Evolutionary conservation across 129 eudicot species (phyloP), one percentile per base, ranked within the genome.

Genomic region (Centaurea solstitialis): DNA sequence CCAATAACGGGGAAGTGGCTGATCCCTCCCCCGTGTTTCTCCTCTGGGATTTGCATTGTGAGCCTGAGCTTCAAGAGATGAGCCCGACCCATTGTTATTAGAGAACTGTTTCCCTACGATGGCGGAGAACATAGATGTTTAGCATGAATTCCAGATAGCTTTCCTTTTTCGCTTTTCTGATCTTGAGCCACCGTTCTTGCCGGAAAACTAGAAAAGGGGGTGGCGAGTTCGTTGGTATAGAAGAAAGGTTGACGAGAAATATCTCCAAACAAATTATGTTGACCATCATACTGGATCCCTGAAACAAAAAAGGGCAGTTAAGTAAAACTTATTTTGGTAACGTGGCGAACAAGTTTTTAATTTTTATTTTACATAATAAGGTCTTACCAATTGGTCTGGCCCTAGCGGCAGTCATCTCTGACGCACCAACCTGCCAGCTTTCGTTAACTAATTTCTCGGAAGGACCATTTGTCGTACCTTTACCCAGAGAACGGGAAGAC

Each of bases 221-320:
- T 61, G 70, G 76, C 38, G 50, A 80, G 81, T 26, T 84, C 86
- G 67, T 80, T 77, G 41, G 76, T 75, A 37, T 75, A 72, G 33
- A 83, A 81, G 24, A 81, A 13, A 9, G 88, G 75, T 76, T 70
- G 88, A 84, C 80, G 83, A 24, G 83, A 23, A 69, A 61, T 84
- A 73, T 80, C 79, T 67, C 30, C 66, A 76, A 59, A 81, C 64
- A 80, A 24, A 76, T 73, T 72, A 70, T 47, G 80, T 81, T 81
- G 83, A 82, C 81, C 89, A 81, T 79, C 87, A 81, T 76, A 69
- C 37, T 79, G 89, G 85, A 70, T 15, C 57, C 90, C 96, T 89
- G 89, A 69, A 75, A 85, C 73, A 85, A 76, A 79, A 79, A 72
- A 21, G 57, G 30, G 41, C 4, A 45, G 84, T 41, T 72, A 76